Evolutionary conservation across 805 yeast species (phyloP).

Genomic region (Teunomyces funiuensis): DNA sequence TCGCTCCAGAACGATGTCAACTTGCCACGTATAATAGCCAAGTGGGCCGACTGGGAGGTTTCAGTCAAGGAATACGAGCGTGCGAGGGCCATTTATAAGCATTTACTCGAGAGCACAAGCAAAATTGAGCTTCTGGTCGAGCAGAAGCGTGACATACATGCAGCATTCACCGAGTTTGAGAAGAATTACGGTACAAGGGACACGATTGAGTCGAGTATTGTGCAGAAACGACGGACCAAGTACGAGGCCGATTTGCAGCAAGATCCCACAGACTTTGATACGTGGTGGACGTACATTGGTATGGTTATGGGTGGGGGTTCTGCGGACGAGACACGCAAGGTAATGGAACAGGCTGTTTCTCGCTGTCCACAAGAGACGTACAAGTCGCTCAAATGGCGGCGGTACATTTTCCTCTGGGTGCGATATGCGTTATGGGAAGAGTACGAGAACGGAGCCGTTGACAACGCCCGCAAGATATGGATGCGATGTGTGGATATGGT

Average conservation of each 20-base stretch:
- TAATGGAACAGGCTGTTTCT: conserved; percentile 45
- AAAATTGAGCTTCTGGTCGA: conserved; percentile 26
- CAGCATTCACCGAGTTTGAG: conserved; percentile 54
- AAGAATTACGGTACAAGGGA: conserved; percentile 59
- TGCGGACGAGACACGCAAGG: conserved; percentile 22
- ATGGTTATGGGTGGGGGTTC: conserved; percentile 43
- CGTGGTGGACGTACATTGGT: conserved; percentile 78
- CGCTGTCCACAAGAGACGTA: conserved; percentile 31
- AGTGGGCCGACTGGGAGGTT: conserved; percentile 76
- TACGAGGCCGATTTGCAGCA: conserved; percentile 50
- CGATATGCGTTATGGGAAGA: conserved; percentile 66
- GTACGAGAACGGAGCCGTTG: conserved; percentile 39
- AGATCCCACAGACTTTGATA: conserved; percentile 62
- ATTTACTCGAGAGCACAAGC: conserved; percentile 37
- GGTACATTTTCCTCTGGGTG: conserved; percentile 72
- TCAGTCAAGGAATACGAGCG: conserved; percentile 60
- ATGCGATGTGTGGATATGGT: conserved; percentile 45
- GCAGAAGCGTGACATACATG: conserved; percentile 35
- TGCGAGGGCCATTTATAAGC: conserved; percentile 55
- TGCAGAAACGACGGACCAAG: conserved; percentile 51
- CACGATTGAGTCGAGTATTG: conserved; percentile 52
- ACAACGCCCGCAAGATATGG: conserved; percentile 52
- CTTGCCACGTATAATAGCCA: conserved; percentile 38
- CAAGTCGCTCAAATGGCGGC: conserved; percentile 54
- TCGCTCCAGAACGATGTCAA: conserved; percentile 17